A percentile compares a stretch with the other conserved stretches of the same genome.
phyloP scores from a whole-genome alignment of 257 asterid genomes.

The Fraxinus quadrangulata region DNA sequence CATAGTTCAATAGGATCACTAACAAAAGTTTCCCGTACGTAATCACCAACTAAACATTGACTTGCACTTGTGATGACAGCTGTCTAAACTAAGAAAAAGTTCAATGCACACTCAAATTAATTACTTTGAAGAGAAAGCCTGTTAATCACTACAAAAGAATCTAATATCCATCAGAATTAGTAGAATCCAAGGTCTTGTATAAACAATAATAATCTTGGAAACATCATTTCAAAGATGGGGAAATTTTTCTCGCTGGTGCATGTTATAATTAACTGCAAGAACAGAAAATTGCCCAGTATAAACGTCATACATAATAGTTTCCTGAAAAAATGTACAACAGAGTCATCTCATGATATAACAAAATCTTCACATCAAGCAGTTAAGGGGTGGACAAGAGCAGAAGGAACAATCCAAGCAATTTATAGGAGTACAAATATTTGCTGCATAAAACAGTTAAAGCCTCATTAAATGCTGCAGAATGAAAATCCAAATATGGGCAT shows the following conservation, averaged over 20 bases:
- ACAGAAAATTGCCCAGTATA: background rate
- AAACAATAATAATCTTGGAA: background rate
- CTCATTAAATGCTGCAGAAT: background rate
- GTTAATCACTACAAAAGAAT: constrained; percentile 5
- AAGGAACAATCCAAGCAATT: constrained; percentile 20
- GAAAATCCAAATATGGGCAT: background rate
- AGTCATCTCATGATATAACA: background rate
- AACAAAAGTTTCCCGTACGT: constrained; percentile 15
- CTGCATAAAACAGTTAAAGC: constrained; percentile 10
- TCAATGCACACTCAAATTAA: background rate
- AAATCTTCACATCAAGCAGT: constrained; percentile 27
- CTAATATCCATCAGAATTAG: background rate
- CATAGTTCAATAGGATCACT: constrained; percentile 9
- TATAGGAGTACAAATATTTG: constrained; percentile 9
- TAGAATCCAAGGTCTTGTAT: background rate
- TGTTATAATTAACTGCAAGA: background rate
- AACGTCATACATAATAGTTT: background rate
- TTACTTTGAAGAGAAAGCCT: background rate
- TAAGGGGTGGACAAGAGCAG: constrained; percentile 13
- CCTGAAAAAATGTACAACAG: constrained; percentile 8
- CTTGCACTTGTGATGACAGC: background rate
- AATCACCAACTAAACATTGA: background rate
- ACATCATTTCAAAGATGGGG: background rate
- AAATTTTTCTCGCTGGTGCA: background rate
- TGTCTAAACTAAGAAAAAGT: background rate